phyloP scores from a whole-genome alignment of 2,329 filamentous ascomycete genomes.

The Hypoxylon sp. region DNA sequence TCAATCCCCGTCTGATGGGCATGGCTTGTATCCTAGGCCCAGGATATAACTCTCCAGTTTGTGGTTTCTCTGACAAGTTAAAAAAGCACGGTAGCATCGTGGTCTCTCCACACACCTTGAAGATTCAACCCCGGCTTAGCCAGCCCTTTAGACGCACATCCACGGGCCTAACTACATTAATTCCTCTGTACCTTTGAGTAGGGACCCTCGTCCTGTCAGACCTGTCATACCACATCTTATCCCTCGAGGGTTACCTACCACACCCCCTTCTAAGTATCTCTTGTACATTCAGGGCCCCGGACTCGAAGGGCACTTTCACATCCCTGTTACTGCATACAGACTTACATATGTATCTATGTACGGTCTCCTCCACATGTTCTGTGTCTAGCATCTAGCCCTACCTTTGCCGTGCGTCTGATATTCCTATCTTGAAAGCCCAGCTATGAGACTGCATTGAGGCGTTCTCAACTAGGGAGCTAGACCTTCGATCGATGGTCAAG shows the following conservation, averaged over 20 bases:
- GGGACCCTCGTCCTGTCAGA: constrained; percentile 48
- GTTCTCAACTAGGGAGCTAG: constrained; percentile 47
- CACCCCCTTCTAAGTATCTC: constrained; percentile 50
- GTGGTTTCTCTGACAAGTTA: constrained; percentile 49
- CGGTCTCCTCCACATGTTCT: constrained; percentile 53
- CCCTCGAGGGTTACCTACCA: constrained; percentile 50
- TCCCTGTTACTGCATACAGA: constrained; percentile 57
- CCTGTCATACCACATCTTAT: constrained; percentile 54
- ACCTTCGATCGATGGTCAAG: constrained; percentile 46
- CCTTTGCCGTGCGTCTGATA: constrained; percentile 53
- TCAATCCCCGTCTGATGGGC: constrained; percentile 42
- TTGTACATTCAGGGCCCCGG: constrained; percentile 48
- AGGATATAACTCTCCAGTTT: constrained; percentile 48
- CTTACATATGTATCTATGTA: constrained; percentile 57
- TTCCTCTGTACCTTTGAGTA: constrained; percentile 50
- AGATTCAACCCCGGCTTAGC: constrained; percentile 48
- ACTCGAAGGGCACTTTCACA: constrained; percentile 50
- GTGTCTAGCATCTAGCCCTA: constrained; percentile 49
- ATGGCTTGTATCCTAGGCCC: constrained; percentile 45
- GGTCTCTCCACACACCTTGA: constrained; percentile 50
- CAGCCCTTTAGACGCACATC: constrained; percentile 49
- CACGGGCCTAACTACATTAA: constrained; percentile 49
- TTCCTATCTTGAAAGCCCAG: constrained; percentile 51
- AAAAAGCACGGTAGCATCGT: constrained; percentile 51
- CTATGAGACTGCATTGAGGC: constrained; percentile 50